A percentile compares a stretch with the other conserved stretches of the same genome.
Conservation (phyloP, 2,329 filamentous ascomycete genomes). For the Fusarium citri region DNA sequence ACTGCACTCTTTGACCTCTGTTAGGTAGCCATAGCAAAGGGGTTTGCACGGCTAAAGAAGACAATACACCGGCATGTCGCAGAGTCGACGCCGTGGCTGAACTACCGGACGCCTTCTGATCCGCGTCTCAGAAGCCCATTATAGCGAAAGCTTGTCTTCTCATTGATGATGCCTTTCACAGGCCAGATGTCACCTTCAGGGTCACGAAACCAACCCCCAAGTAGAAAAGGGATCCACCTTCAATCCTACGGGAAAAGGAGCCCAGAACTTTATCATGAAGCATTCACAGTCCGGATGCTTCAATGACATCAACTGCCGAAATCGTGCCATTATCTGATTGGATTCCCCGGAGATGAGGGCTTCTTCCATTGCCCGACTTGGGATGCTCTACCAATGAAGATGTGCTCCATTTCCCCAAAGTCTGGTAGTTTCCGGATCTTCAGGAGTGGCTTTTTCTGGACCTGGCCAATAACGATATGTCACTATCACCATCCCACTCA, state of each 20-base stretch:
- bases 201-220: background rate
- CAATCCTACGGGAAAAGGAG: background rate
- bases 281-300: background rate
- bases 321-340: slow-evolving; percentile 6
- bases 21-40: slow-evolving; percentile 1
- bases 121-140: slow-evolving; percentile 3
- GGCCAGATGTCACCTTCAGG: background rate
- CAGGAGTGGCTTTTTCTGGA: slow-evolving; percentile 39
- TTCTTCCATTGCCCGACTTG: slow-evolving; percentile 7
- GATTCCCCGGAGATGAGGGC: slow-evolving; percentile 27
- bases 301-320: slow-evolving; percentile 25
- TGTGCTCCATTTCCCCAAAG: slow-evolving; percentile 32
- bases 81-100: slow-evolving; percentile 32
- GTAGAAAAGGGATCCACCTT: background rate
- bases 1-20: slow-evolving; percentile 6
- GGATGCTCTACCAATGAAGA: slow-evolving; percentile 21
- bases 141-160: slow-evolving; percentile 29
- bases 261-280: background rate
- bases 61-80: slow-evolving; percentile 26
- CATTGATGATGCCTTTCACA: background rate
- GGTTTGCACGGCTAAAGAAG: slow-evolving; percentile 1
- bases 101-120: slow-evolving; percentile 19
- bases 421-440: slow-evolving; percentile 43
- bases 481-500: background rate
- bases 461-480: slow-evolving; percentile 29